phyloP scores from a whole-genome alignment of 148 eudicot species.

The Oxyria digyna region DNA sequence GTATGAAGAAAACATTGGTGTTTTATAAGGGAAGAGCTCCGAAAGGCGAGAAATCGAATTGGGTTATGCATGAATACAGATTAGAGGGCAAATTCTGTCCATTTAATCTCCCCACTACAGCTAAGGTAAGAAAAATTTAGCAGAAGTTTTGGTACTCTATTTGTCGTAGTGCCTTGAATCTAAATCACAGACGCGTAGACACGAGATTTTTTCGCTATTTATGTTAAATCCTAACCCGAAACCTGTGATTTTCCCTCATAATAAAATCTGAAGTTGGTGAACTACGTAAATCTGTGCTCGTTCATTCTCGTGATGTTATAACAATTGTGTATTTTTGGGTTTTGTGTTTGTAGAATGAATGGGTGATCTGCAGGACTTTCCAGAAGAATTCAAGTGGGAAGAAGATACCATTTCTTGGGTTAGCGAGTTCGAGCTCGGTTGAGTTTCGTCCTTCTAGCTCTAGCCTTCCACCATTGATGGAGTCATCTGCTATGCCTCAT shows the following conservation, averaged over 20 bases:
- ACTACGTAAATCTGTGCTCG: too few species aligned
- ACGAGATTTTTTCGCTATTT: too few species aligned
- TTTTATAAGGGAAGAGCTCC: conserved; percentile 61
- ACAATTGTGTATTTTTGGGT: background rate
- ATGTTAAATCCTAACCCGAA: too few species aligned
- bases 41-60: conserved; percentile 45
- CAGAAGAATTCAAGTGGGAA: conserved; percentile 20
- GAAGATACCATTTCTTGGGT: conserved; percentile 14
- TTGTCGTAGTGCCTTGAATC: too few species aligned
- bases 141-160: too few species aligned
- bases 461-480: conserved; percentile 30
- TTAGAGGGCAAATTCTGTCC: conserved; percentile 32
- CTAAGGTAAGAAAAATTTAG: background rate
- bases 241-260: too few species aligned
- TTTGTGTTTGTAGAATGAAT: conserved; percentile 21
- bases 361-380: conserved; percentile 33
- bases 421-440: background rate
- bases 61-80: conserved; percentile 57
- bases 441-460: background rate
- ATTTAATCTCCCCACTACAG: conserved; percentile 19
- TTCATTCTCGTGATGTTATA: background rate
- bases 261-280: too few species aligned
- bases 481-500: conserved; percentile 24
- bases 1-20: conserved; percentile 60
- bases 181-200: too few species aligned